Evolutionary conservation across 495 filamentous ascomycete species (phyloP).

Genomic region (Penicillium arizonense): DNA sequence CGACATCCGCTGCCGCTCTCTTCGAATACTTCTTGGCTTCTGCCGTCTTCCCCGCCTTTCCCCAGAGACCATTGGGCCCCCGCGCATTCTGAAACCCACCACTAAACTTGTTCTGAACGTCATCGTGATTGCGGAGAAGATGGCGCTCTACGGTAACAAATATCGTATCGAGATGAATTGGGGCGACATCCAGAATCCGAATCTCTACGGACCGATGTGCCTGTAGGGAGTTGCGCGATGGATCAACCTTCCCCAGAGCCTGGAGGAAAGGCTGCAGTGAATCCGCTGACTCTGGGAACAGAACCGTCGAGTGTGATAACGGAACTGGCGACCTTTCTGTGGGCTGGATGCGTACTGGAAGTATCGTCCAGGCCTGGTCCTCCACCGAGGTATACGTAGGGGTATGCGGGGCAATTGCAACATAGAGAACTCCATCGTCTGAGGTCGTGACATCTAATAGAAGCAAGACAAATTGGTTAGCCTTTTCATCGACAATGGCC

Average conservation of each 20-base stretch:
- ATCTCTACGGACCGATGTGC: slow-evolving; percentile 70
- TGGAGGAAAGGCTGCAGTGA: slow-evolving; percentile 75
- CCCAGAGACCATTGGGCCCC: slow-evolving; percentile 38
- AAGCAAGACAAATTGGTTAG: slow-evolving; percentile 4
- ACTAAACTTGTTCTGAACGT: slow-evolving; percentile 61
- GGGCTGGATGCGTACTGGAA: slow-evolving; percentile 68
- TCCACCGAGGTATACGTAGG: slow-evolving; percentile 59
- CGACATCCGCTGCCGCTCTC: slow-evolving; percentile 43
- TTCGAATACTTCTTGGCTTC: slow-evolving; percentile 39
- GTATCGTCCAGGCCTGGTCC: slow-evolving; percentile 74
- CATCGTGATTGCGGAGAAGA: slow-evolving; percentile 59
- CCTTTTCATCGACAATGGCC: background rate
- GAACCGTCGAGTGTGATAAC: slow-evolving; percentile 72
- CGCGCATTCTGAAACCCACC: slow-evolving; percentile 51
- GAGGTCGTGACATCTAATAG: slow-evolving; percentile 15
- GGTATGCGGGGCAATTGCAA: slow-evolving; percentile 80
- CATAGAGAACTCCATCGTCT: slow-evolving; percentile 49
- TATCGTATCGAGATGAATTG: slow-evolving; percentile 75
- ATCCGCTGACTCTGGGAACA: slow-evolving; percentile 77
- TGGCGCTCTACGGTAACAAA: slow-evolving; percentile 84
- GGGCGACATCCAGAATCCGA: slow-evolving; percentile 73
- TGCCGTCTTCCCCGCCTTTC: slow-evolving; percentile 33
- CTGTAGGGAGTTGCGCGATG: slow-evolving; percentile 51
- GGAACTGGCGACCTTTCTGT: slow-evolving; percentile 74
- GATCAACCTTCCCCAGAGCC: slow-evolving; percentile 58